A percentile compares a stretch with the other conserved stretches of the same genome.
phyloP scores from a whole-genome alignment of 2,329 filamentous ascomycete species.

The Botryotinia calthae region DNA sequence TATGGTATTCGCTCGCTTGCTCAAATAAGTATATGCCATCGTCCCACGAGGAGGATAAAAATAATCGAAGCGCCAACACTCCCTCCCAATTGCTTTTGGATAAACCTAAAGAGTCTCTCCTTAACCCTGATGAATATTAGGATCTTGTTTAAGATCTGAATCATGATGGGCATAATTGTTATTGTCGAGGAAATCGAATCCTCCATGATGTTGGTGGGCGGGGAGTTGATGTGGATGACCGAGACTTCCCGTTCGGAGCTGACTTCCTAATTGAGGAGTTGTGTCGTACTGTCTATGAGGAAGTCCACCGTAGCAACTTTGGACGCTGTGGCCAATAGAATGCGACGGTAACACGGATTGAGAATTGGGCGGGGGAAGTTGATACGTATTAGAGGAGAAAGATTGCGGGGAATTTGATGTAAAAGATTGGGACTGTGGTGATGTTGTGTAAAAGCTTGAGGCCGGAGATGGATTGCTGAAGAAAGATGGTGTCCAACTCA shows the following conservation, averaged over 20 bases:
- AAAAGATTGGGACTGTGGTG: slow-evolving; percentile 27
- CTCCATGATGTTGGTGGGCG: not conserved
- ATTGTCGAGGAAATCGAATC: slow-evolving; percentile 4
- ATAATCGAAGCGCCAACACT: not conserved
- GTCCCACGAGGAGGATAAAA: not conserved
- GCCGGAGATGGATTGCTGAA: slow-evolving; percentile 24
- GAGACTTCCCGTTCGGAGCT: slow-evolving; percentile 27
- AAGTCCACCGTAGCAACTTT: slow-evolving; percentile 9
- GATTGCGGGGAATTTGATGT: slow-evolving; percentile 16
- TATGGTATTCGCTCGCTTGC: not conserved
- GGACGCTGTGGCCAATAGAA: not conserved
- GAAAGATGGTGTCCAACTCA: slow-evolving; percentile 12
- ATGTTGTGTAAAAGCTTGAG: slow-evolving; percentile 27
- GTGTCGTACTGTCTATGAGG: slow-evolving; percentile 12
- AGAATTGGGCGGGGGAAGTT: slow-evolving; percentile 25
- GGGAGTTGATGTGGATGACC: slow-evolving; percentile 26
- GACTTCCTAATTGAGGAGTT: slow-evolving; percentile 19
- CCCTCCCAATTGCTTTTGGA: not conserved
- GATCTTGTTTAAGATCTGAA: slow-evolving; percentile 11
- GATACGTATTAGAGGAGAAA: slow-evolving; percentile 20
- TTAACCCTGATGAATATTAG: slow-evolving; percentile 1
- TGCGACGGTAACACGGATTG: not conserved
- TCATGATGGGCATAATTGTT: slow-evolving; percentile 1
- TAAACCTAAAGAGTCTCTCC: not conserved
- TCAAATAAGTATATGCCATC: not conserved